Conservation (phyloP, 768 basidiomycete species). For the Auricularia heimuer region DNA sequence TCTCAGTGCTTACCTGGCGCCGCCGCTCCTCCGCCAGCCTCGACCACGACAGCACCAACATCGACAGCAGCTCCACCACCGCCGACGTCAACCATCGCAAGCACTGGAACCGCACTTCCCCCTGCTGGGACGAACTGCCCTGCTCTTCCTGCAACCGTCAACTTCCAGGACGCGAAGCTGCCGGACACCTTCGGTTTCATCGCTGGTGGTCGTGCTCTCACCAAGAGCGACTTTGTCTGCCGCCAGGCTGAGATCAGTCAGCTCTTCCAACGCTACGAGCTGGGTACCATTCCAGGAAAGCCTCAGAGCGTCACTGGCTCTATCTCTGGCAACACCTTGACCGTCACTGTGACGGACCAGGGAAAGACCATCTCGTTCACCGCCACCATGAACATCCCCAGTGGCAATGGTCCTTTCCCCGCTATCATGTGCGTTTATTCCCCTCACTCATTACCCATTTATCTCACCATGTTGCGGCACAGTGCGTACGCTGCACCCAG, state of each 20-base stretch:
- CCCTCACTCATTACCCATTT: no score
- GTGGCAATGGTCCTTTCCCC: slow-evolving; percentile 37
- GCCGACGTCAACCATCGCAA: neutral
- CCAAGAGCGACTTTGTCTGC: slow-evolving; percentile 41
- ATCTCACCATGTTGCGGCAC: neutral
- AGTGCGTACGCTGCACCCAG: slow-evolving; percentile 35
- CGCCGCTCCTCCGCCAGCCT: neutral
- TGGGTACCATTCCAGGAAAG: slow-evolving; percentile 38
- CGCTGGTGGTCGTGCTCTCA: slow-evolving; percentile 32
- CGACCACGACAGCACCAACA: neutral
- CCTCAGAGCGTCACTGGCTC: slow-evolving; percentile 36
- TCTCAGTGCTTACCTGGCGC: neutral
- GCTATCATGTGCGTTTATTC: slow-evolving; percentile 29
- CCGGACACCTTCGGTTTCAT: slow-evolving; percentile 47
- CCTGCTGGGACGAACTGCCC: neutral
- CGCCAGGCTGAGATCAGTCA: slow-evolving; percentile 38
- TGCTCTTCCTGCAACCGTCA: neutral
- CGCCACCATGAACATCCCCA: slow-evolving; percentile 32
- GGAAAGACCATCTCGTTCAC: slow-evolving; percentile 42
- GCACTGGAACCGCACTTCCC: neutral
- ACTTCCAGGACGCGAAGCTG: slow-evolving; percentile 32
- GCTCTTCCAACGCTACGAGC: slow-evolving; percentile 43
- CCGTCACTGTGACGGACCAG: slow-evolving; percentile 36
- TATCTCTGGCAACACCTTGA: slow-evolving; percentile 34
- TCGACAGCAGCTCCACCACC: neutral